Evolutionary conservation across 352 stramenopile genomes (phyloP), one percentile per base, ranked within the genome.

Genomic region (Proteromonas lacertae): DNA sequence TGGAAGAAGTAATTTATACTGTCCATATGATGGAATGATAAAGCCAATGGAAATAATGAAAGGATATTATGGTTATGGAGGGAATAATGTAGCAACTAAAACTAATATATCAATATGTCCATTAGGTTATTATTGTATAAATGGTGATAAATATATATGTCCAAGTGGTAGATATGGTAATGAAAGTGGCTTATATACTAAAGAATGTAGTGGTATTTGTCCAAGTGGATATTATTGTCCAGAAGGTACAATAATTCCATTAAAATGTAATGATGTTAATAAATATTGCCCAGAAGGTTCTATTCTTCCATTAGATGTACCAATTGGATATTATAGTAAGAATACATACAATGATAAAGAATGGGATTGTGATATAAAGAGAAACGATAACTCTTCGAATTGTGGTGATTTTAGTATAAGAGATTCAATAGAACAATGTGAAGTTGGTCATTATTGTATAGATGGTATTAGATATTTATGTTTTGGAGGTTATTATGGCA

Each of bases 81-180:
- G n/a, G n/a, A n/a, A n/a, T n/a, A n/a, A n/a, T n/a, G n/a, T n/a
- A n/a, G n/a, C n/a, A n/a, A n/a, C n/a, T n/a, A 4, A 9, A 9
- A 32, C 28, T 32, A 10, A 28, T 28, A 28, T 28, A 10, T 5
- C 5, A 28, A 28, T 28, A 10, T 41, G 29, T 29, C n/a, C 12
- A 22, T 19, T 10, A 28, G 41, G 35, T 6, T 35, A 16, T 19
- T 48, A 42, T 24, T 51, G 31, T 42, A n/a, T 10, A 17, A 23
- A 51, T 23, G 45, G 63, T 4, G 29, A 65, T 37, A 58, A 59
- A 34, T 59, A 56, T 16, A 48, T 69, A 32, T 84, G 68, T 28
- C 61, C 66, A 5, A 46, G 50, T 8, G 68, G 68, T 6, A 64
- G 53, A 1, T 81, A 57, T 20, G 69, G 69, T 20, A 48, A 52